These are phyloP conservation scores for Pseudoscleropodium purum DNA, from an alignment of 225 moss, liverwort and hornwort genomes.

Conservation along the genomic window DNA sequence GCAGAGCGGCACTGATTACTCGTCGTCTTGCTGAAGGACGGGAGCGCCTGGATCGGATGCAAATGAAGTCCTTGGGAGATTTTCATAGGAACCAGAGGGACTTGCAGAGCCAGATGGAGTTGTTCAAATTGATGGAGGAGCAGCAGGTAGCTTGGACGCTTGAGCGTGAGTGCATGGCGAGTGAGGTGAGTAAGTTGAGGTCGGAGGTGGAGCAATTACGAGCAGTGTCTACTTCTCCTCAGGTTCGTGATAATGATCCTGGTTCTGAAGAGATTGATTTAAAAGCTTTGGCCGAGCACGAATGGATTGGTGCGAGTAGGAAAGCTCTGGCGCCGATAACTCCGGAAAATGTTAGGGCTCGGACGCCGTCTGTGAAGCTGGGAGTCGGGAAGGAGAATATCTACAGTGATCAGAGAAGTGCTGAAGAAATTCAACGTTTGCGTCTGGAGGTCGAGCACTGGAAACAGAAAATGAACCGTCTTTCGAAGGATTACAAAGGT, in stretches of 20 bases:
- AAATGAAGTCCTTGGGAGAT: constrained; percentile 15
- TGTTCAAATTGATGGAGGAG: constrained; percentile 35
- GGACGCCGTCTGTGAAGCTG: neutral
- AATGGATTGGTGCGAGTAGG: constrained; percentile 1
- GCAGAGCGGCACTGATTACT: neutral
- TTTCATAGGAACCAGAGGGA: constrained; percentile 19
- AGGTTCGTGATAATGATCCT: constrained; percentile 5
- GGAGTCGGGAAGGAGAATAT: constrained; percentile 21
- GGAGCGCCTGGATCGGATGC: constrained; percentile 42
- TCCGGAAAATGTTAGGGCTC: constrained; percentile 18
- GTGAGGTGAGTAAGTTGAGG: constrained; percentile 16
- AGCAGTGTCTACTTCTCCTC: neutral
- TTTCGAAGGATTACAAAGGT: constrained; percentile 14
- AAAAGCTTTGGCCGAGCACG: neutral
- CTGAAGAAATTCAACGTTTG: constrained; percentile 12
- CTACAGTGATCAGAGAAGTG: neutral
- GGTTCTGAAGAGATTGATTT: constrained; percentile 24
- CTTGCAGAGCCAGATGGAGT: constrained; percentile 14
- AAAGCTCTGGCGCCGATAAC: constrained; percentile 24
- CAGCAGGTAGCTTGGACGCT: constrained; percentile 26
- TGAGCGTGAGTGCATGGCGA: constrained; percentile 16
- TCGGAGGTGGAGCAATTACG: constrained; percentile 17
- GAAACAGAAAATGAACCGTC: constrained; percentile 4
- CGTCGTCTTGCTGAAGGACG: constrained; percentile 33
- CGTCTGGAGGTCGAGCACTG: constrained; percentile 21